A percentile compares a stretch with the other conserved stretches of the same genome.
phyloP scores from a whole-genome alignment of 805 yeast genomes.

The Wickerhamomyces ciferrii region DNA sequence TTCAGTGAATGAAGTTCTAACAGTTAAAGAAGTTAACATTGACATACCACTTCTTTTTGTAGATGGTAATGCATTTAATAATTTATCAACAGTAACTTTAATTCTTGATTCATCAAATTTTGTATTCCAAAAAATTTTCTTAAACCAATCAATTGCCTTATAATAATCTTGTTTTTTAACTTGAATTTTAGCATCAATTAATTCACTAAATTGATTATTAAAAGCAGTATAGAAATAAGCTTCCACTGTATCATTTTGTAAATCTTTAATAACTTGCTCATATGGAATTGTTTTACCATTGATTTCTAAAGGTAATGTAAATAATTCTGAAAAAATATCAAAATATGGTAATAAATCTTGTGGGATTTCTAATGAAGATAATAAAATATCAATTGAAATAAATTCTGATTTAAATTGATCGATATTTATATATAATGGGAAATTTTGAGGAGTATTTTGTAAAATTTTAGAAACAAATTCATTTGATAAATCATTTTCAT shows the following conservation, averaged over 20 bases:
- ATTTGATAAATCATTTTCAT: conserved; percentile 24
- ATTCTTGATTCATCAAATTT: conserved; percentile 72
- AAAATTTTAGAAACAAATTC: conserved; percentile 23
- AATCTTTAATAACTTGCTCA: conserved; percentile 69
- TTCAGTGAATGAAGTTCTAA: conserved; percentile 45
- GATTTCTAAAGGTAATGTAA: conserved; percentile 63
- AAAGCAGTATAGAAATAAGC: conserved; percentile 52
- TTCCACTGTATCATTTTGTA: conserved; percentile 71
- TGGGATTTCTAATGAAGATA: conserved; percentile 51
- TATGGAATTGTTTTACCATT: conserved; percentile 58
- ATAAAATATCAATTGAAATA: conserved; percentile 56
- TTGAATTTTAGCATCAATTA: conserved; percentile 55
- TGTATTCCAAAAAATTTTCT: conserved; percentile 56
- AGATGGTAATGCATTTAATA: conserved; percentile 34
- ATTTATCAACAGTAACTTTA: conserved; percentile 44
- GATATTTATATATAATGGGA: conserved; percentile 69
- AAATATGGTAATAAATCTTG: conserved; percentile 56
- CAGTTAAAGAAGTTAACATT: conserved; percentile 62
- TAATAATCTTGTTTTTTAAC: conserved; percentile 57
- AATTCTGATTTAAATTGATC: conserved; percentile 81
- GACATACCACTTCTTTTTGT: conserved; percentile 37
- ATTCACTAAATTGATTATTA: conserved; percentile 59
- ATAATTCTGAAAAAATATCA: conserved; percentile 59
- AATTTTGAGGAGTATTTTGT: conserved; percentile 33
- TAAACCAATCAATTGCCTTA: conserved; percentile 74